Evolutionary conservation across 75 land plant species (phyloP).

Genomic region (Azolla pinnata): DNA sequence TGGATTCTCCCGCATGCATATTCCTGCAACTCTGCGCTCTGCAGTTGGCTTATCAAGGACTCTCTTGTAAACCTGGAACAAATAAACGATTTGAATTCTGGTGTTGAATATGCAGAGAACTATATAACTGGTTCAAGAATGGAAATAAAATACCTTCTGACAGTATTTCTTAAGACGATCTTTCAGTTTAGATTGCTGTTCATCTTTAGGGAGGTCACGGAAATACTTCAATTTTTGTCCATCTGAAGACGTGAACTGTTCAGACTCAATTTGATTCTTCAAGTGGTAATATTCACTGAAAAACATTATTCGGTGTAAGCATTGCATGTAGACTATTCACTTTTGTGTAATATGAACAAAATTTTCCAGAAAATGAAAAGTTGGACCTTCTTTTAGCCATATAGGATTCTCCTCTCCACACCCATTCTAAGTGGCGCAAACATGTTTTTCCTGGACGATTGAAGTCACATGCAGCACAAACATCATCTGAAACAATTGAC

Average conservation of each 20-base stretch:
- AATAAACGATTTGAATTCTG: neutral
- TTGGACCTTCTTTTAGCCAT: constrained; percentile 76
- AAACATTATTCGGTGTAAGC: neutral
- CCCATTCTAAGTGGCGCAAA: constrained; percentile 96
- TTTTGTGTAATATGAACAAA: too few species aligned
- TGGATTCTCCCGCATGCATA: constrained; percentile 98
- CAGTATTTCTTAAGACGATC: constrained; percentile 94
- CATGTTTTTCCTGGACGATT: constrained; percentile 97
- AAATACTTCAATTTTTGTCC: constrained; percentile 51
- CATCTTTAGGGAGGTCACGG: constrained; percentile 70
- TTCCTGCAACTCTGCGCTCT: constrained; percentile 79
- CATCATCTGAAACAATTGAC: constrained; percentile 93
- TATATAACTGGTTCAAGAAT: too few species aligned
- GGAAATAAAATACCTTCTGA: constrained; percentile 88
- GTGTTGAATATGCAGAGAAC: neutral
- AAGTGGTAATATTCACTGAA: constrained; percentile 85
- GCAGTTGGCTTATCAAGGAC: constrained; percentile 91
- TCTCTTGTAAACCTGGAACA: constrained; percentile 75
- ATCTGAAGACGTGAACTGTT: constrained; percentile 46
- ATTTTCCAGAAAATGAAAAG: too few species aligned
- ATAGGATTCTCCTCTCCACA: constrained; percentile 94
- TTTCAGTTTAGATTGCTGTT: constrained; percentile 78
- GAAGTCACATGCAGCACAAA: constrained; percentile 98
- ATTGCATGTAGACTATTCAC: too few species aligned
- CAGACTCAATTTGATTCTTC: constrained; percentile 92